Percentiles rank a stretch among this genome's conserved stretches.
Conservation (phyloP, 2,329 filamentous ascomycete genomes). For the Botrytis hyacinthi region DNA sequence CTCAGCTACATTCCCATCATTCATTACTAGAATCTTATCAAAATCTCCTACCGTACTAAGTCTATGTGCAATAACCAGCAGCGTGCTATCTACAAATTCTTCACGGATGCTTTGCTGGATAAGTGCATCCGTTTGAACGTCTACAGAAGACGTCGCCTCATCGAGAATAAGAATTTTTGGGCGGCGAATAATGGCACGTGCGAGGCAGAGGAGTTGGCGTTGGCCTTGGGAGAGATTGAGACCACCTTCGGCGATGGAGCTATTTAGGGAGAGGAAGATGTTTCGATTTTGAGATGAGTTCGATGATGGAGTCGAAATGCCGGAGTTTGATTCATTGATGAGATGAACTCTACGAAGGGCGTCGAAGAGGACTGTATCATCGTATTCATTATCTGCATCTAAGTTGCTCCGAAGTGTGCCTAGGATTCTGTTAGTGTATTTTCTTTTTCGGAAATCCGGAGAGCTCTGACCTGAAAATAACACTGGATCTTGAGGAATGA, state of each 20-base stretch:
- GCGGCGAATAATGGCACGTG: conserved; percentile 79
- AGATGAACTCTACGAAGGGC: conserved; percentile 84
- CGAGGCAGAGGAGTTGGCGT: conserved; percentile 78
- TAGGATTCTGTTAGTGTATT: conserved; percentile 56
- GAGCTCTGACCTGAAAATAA: conserved; percentile 64
- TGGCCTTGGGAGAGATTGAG: conserved; percentile 64
- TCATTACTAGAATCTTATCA: conserved; percentile 68
- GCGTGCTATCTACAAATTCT: conserved; percentile 65
- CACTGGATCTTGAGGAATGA: conserved; percentile 61
- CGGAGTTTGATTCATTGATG: conserved; percentile 45
- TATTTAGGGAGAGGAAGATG: conserved; percentile 48
- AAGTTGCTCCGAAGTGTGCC: conserved; percentile 27
- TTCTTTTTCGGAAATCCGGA: conserved; percentile 45
- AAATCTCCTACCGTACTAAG: conserved; percentile 74
- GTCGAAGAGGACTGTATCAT: conserved; percentile 64
- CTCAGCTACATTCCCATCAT: conserved; percentile 63
- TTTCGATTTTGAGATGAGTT: conserved; percentile 23
- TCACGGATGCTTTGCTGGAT: conserved; percentile 73
- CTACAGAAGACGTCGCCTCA: conserved; percentile 78
- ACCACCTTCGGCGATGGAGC: conserved; percentile 66
- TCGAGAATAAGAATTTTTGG: conserved; percentile 92
- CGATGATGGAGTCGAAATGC: conserved; percentile 14
- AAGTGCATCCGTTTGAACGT: conserved; percentile 68
- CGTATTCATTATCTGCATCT: conserved; percentile 27
- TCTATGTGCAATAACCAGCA: conserved; percentile 72